Evolutionary conservation across 2,329 filamentous ascomycete genomes (phyloP), one percentile per base, ranked within the genome.

Genomic region (Aureobasidium sp.): DNA sequence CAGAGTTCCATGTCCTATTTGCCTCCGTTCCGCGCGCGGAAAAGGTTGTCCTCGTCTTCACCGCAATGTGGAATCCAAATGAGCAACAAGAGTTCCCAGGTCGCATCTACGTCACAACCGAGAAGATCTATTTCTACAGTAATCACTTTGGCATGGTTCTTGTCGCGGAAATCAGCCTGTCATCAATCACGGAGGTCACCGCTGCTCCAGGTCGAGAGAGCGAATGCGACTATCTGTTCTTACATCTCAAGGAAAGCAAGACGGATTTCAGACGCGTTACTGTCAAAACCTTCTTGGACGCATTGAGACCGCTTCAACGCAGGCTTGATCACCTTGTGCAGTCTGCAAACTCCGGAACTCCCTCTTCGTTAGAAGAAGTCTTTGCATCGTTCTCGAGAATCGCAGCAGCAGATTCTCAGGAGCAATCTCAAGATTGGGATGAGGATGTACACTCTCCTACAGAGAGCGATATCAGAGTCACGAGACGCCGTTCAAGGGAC

Each of bases 101-200:
- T 0, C 85, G 94, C 59, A 86, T 96, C 29, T 99, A 95, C 72
- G 86, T 96, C 63, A 97, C 93, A 0, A 82, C 87, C 0, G 86
- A 88, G 64, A 89, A 92, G 66, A 86, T 99, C 72, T 97, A 96
- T 74, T 97, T 99, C 71, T 99, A 97, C 75, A 95, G 92, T 68
- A 89, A 97, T 70, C 90, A 97, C 70, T 86, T 97, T 72, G 94
- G 94, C 6, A 81, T 99, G 6, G 88, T 97, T 0, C 81, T 96
- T 39, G 89, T 93, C 1, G 93, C 91, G 55, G 84, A 84, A 14
- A 84, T 95, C 55, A 85, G 82, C 60, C 79, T 99, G 62, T 82
- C 86, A 59, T 85, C 83, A 25, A 90, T 99, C 61, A 85, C 85
- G 8, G 94, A 97, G 74, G 90, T 97, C 45, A 97, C 91, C 29